Base-by-base conservation (phyloP, 306 rosid species). In the Acacia melanoxylon region DNA sequence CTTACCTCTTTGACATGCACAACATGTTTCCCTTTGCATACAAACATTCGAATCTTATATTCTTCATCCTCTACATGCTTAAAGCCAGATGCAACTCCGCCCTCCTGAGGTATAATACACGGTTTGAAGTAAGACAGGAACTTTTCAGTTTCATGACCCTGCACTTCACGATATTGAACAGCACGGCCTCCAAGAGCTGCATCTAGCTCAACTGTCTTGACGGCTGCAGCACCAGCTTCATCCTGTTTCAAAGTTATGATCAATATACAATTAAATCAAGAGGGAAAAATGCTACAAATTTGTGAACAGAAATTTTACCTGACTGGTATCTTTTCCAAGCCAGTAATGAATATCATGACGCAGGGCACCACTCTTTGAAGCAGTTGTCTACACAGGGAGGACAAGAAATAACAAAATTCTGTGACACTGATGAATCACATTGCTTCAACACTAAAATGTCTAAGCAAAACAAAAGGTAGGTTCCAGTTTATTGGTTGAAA, bases 171-270 rank as follows among this genome's bases (percentile, higher is more conserved):
- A 75, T 90, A 92, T 84, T 94, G 98, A 72, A 94, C 97, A 68
- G 98, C 98, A 62, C 98, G 98, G 35, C 98, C 98, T 78, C 98
- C 98, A 80, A 94, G 97, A 81, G 98, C 89, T 80, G 98, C 98
- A 89, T 94, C 98, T 46, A 94, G 86, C 81, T 94, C 98, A 86
- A 94, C 94, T 66, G 98, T 92, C 89, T 94, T 94, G 84, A 94
- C 81, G 76, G 98, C 98, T 79, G 97, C 98, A 24, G 93, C 75
- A 65, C 98, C 98, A 63, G 97, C 92, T 91, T 94, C 98, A 77
- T 94, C 98, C 98, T 94, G 86, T 78, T 86, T 49, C 58, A 79
- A 49, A 25, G 62, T 75, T 71, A 73, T 20, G 68, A 69, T 81
- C 63, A 62, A 81, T 71, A 61, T 37, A 66, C 73, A 74, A 61